These are phyloP conservation scores for Myrica gale DNA, from an alignment of 306 rosid genomes.

Conservation along the genomic window DNA sequence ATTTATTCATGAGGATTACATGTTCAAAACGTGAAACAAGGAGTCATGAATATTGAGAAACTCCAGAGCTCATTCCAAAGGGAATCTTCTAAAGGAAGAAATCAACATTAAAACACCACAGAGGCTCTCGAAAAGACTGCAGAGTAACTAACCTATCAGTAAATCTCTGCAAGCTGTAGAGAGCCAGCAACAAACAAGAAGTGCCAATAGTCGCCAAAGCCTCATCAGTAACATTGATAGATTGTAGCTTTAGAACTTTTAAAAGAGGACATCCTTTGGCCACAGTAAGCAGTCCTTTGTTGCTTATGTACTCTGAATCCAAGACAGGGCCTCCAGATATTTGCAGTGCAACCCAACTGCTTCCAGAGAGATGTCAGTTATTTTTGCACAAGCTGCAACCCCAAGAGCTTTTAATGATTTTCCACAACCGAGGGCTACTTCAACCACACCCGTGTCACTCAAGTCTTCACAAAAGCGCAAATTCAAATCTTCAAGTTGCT, in stretches of 20 bases:
- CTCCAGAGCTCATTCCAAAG: neutral
- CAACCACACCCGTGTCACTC: constrained; percentile 70
- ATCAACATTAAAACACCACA: constrained; percentile 1
- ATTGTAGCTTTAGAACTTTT: constrained; percentile 82
- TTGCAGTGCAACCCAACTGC: constrained; percentile 73
- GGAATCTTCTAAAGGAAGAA: neutral
- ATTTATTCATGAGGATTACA: constrained; percentile 1
- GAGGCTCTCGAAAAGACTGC: constrained; percentile 8
- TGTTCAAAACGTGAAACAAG: neutral
- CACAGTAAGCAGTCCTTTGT: constrained; percentile 76
- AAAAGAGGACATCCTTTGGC: constrained; percentile 70
- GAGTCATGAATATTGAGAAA: neutral
- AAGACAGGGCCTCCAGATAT: constrained; percentile 68
- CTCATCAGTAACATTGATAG: constrained; percentile 80
- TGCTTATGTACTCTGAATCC: constrained; percentile 81
- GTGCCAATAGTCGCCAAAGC: constrained; percentile 78
- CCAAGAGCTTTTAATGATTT: constrained; percentile 79
- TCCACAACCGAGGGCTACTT: constrained; percentile 63
- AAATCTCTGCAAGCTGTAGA: constrained; percentile 79
- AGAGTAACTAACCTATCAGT: constrained; percentile 69
- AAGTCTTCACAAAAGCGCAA: constrained; percentile 92
- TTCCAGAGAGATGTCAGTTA: constrained; percentile 74
- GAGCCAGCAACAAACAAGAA: constrained; percentile 63
- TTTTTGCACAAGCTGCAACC: constrained; percentile 85
- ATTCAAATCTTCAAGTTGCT: constrained; percentile 80